Conservation (phyloP, 108 stramenopile species). For the Skeletonema tropicum region DNA sequence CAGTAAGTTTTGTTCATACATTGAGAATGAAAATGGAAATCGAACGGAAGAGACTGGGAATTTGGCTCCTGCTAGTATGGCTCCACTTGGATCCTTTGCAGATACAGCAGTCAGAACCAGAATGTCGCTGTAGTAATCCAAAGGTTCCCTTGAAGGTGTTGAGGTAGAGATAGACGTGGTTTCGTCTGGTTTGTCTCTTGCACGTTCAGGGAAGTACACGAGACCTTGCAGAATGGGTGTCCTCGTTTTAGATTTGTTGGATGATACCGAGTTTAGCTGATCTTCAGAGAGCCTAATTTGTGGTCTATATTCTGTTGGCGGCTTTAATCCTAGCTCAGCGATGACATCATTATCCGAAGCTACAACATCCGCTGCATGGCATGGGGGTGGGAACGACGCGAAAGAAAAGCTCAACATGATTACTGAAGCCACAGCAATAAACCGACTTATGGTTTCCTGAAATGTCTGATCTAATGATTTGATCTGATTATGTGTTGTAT, state of each 20-base stretch:
- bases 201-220: conserved; percentile 42
- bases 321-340: conserved; percentile 15
- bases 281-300: conserved; percentile 16
- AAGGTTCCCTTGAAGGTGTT: background rate
- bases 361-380: conserved; percentile 1
- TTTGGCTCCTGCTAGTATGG: conserved; percentile 51
- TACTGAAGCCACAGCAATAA: background rate
- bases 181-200: background rate
- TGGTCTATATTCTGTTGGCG: conserved; percentile 18
- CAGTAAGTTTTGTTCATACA: conserved; percentile 51
- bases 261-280: background rate
- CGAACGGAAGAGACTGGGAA: conserved; percentile 38
- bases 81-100: conserved; percentile 22
- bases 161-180: background rate
- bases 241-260: conserved; percentile 6
- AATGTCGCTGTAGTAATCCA: conserved; percentile 36
- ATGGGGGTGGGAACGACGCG: background rate
- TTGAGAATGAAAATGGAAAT: conserved; percentile 47
- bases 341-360: background rate
- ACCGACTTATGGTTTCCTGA: background rate
- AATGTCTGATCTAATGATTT: background rate
- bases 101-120: conserved; percentile 51
- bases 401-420: background rate
- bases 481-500: background rate
- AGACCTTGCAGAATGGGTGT: conserved; percentile 47